Percentiles rank a stretch among this genome's conserved stretches.
Conservation (phyloP, 805 yeast genomes). For the Spencermartinsiella europaea region DNA sequence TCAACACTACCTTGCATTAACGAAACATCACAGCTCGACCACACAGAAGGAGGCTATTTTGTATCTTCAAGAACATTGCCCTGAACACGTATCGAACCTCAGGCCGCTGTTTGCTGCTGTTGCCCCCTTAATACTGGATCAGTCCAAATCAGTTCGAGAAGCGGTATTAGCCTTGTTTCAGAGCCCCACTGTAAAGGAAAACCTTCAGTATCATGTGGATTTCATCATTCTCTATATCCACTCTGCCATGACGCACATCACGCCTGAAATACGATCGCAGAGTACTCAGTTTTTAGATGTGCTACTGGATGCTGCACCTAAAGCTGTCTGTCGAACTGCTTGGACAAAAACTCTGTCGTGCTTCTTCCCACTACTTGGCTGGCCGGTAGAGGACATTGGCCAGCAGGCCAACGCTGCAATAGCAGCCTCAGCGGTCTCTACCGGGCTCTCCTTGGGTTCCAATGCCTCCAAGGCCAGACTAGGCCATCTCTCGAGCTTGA, state of each 20-base stretch:
- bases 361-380: constrained; percentile 65
- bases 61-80: constrained; percentile 46
- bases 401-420: constrained; percentile 17
- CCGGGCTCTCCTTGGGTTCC: constrained; percentile 26
- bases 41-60: constrained; percentile 69
- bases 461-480: constrained; percentile 20
- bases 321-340: constrained; percentile 52
- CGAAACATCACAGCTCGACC: constrained; percentile 65
- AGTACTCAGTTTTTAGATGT: constrained; percentile 63
- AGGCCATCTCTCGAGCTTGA: constrained; percentile 36
- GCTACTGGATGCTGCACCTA: constrained; percentile 50
- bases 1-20: constrained; percentile 59
- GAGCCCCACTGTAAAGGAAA: constrained; percentile 11
- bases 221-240: constrained; percentile 61
- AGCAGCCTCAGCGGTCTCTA: constrained; percentile 32
- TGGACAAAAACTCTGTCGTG: constrained; percentile 68
- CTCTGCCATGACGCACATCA: constrained; percentile 91
- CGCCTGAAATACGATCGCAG: constrained; percentile 67
- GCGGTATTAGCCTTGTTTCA: constrained; percentile 43
- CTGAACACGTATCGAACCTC: constrained; percentile 47
- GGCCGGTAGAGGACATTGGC: constrained; percentile 46
- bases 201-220: constrained; percentile 34
- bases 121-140: constrained; percentile 63
- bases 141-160: constrained; percentile 58
- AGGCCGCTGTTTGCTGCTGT: constrained; percentile 54